phyloP scores from a whole-genome alignment of 2,329 filamentous ascomycete genomes.

The Nemania abortiva region DNA sequence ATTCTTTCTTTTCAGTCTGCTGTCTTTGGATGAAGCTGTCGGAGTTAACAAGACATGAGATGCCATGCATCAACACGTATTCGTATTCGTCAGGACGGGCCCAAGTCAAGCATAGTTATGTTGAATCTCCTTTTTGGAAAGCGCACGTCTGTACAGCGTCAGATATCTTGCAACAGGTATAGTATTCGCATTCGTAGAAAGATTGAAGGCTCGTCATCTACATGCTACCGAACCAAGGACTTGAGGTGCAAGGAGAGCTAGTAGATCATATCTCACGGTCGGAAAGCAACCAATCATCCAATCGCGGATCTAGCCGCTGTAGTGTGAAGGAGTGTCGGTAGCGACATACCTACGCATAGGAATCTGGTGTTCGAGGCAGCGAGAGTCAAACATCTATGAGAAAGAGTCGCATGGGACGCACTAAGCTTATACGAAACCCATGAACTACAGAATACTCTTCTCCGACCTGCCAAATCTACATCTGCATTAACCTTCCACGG shows the following conservation, averaged over 20 bases:
- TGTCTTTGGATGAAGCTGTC: not conserved
- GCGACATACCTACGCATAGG: not conserved
- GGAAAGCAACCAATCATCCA: not conserved
- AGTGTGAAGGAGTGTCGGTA: not conserved
- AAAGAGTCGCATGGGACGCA: no score
- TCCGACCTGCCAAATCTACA: no score
- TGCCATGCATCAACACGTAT: not conserved
- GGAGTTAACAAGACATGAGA: not conserved
- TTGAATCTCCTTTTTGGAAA: not conserved
- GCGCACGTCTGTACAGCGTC: not conserved
- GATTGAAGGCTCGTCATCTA: not conserved
- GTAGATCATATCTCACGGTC: no score
- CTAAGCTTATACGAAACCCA: no score
- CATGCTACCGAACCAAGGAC: not conserved
- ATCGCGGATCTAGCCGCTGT: not conserved
- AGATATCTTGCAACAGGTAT: not conserved
- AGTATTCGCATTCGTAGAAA: not conserved
- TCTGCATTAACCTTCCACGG: no score
- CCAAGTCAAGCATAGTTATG: no score
- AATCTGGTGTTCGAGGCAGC: not conserved
- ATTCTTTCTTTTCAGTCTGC: not conserved
- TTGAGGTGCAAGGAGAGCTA: not conserved
- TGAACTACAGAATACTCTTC: no score
- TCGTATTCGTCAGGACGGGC: slow-evolving; percentile 13
- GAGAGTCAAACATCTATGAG: not conserved